Base-by-base conservation (phyloP, 176 grass and related monocot genomes). In the Lolium rigidum region DNA sequence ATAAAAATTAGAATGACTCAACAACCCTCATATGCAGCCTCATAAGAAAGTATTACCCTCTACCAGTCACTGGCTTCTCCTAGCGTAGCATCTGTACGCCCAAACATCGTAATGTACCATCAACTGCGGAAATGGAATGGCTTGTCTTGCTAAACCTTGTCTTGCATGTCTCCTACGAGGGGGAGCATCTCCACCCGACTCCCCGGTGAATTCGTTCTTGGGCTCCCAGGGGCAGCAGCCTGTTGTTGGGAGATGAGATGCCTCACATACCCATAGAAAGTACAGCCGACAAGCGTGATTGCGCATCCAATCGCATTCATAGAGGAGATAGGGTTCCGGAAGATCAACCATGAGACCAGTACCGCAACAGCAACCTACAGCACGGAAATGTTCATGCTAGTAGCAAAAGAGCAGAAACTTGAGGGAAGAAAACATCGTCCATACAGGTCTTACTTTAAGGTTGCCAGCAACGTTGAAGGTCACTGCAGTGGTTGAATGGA, bases 401-500 rank as follows among this genome's bases (percentile, higher is more conserved):
- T 50, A 50, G 10, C 18, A 56, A 56, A 5, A 56, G 16, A 56
- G 17, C 6, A 20, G 51, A 55, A 55, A 55, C 51, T 55, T 55
- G 51, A 17, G 5, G 54, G 16, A 7, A 56, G 54, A 20, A 56
- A 56, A 20, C 1, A 56, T 56, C 17, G 54, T 18, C 54, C 17
- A 56, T 1, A 63, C 50, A 44, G 37, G n/a, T 50, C 81, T 65
- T 91, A 97, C 92, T 80, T 97, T 97, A 48, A 97, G 89, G 76
- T 97, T 94, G 70, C 95, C 92, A 1, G 92, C 95, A 81, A 97
- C 95, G 25, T 97, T 97, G 87, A 97, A 97, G 37, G 95, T 97
- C 59, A 94, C 95, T 15, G 95, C 95, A 1, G 95, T 97, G 2
- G 95, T 97, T 44, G 95, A 97, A 86, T 97, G 95, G 37, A 97